Conservation (phyloP, 2,329 filamentous ascomycete species). For the Thielaviopsis punctulata region DNA sequence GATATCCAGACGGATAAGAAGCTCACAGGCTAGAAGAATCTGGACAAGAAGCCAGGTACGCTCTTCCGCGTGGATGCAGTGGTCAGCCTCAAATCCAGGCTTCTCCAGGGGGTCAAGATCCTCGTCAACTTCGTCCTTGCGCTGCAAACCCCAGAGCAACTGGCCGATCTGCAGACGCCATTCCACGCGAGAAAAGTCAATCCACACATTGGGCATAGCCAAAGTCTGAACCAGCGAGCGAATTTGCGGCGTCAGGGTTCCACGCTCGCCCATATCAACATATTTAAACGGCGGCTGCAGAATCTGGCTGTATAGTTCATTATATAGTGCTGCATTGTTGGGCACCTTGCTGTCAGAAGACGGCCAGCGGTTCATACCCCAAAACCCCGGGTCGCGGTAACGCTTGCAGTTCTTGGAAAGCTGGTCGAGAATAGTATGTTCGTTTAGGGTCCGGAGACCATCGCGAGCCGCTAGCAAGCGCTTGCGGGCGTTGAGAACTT, state of each 20-base stretch:
- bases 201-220: conserved; percentile 49
- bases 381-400: conserved; percentile 32
- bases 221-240: conserved; percentile 49
- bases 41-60: conserved; percentile 52
- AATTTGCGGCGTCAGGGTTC: conserved; percentile 53
- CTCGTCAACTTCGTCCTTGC: conserved; percentile 36
- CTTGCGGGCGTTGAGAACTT: conserved; percentile 40
- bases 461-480: conserved; percentile 35
- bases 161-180: conserved; percentile 60
- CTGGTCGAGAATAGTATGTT: conserved; percentile 40
- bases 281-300: conserved; percentile 38
- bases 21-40: conserved; percentile 45
- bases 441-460: conserved; percentile 37
- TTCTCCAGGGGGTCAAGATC: conserved; percentile 29
- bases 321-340: conserved; percentile 35
- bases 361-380: conserved; percentile 27
- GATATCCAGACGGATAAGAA: conserved; percentile 46
- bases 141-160: conserved; percentile 44
- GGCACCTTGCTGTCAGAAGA: conserved; percentile 3
- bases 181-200: conserved; percentile 57
- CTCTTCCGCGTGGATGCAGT: conserved; percentile 39
- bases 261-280: conserved; percentile 40
- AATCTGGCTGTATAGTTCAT: conserved; percentile 42
- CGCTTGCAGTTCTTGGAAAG: conserved; percentile 38
- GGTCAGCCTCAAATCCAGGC: conserved; percentile 14